Evolutionary conservation across 306 rosid genomes (phyloP), one percentile per base, ranked within the genome.

Genomic region (Aeschynomene evenia): DNA sequence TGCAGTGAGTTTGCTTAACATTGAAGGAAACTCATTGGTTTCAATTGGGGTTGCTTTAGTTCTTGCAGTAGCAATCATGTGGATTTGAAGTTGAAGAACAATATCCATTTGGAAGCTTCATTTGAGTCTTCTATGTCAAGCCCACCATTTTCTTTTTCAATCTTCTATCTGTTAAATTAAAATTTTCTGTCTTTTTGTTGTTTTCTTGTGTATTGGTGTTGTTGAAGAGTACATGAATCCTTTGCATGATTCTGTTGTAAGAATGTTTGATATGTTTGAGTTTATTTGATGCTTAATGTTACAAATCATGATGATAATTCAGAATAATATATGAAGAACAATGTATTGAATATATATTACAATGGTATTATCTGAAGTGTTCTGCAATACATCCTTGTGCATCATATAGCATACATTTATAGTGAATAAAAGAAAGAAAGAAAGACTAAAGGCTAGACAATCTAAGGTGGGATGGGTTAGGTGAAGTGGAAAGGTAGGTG

Each of bases 1-100:
- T 6, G 91, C 85, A 0, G 23, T 61, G 9, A 58, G 76, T 33
- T 29, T 70, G 45, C 13, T 10, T 61, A 23, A 24, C 18, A 1
- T 49, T 75, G 9, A n/a, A 51, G 65, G 63, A 80, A 77, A 77
- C n/a, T 34, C 3, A 2, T 19, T 68, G 46, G 29, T 76, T 55
- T 63, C 75, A 1, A 9, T 85, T 54, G 81, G 73, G 23, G 46
- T 84, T 18, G 67, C 76, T 20, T 69, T 74, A 13, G 13, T 56
- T 4, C 9, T 63, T 4, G 34, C 68, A 1, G 63, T 55, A 1
- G 24, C 78, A 56, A 48, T 56, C 28, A 64, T 77, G 56, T 80
- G 62, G 75, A 52, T 2, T 37, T 45, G 80, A 71, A 10, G 66
- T 49, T 42, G 36, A 73, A 4, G 18, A 39, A 0, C 4, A 42